phyloP scores from a whole-genome alignment of 305 asterid species.

The Rubia tinctorum region DNA sequence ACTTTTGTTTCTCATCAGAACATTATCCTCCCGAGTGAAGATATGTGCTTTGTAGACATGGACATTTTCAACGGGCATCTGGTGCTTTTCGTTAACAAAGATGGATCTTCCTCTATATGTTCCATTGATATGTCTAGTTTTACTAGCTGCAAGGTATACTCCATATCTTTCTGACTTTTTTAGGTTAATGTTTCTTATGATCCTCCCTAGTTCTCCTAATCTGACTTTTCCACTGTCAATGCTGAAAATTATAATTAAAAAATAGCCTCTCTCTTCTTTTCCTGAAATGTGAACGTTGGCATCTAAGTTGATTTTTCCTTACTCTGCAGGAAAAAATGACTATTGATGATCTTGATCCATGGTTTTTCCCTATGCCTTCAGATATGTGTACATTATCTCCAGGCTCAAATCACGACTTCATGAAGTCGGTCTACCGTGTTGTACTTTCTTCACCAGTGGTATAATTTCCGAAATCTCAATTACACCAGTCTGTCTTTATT shows the following conservation, averaged over 20 bases:
- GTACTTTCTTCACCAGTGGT: constrained; percentile 92
- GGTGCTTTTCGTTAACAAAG: constrained; percentile 71
- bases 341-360: constrained; percentile 69
- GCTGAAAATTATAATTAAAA: background rate
- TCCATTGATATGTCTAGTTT: constrained; percentile 51
- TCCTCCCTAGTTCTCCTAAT: background rate
- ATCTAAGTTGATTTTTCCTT: background rate
- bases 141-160: constrained; percentile 17
- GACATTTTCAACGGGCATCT: constrained; percentile 73
- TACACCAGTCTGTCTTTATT: background rate
- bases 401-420: constrained; percentile 88
- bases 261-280: background rate
- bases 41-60: constrained; percentile 67
- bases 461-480: constrained; percentile 24
- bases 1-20: constrained; percentile 35
- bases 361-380: constrained; percentile 88
- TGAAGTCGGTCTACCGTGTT: constrained; percentile 60
- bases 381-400: constrained; percentile 60
- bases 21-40: constrained; percentile 55
- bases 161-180: background rate
- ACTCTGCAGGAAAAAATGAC: constrained; percentile 51
- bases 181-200: background rate
- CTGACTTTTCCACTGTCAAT: background rate
- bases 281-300: background rate
- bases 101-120: constrained; percentile 64